phyloP scores from a whole-genome alignment of 345 rosid genomes.

The Citrus medica region DNA sequence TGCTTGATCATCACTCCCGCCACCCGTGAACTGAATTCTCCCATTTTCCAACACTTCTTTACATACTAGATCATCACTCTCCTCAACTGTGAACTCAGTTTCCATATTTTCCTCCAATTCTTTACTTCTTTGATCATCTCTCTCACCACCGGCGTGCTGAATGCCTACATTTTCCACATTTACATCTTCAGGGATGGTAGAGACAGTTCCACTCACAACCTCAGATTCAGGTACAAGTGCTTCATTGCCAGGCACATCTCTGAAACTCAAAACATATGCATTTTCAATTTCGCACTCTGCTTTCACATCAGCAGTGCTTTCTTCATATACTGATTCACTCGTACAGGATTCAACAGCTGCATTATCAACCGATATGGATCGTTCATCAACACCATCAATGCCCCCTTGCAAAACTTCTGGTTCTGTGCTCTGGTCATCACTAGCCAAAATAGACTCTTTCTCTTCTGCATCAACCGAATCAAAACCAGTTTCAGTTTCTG shows the following conservation, averaged over 20 bases:
- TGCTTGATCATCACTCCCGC: not conserved
- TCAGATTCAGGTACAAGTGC: slow-evolving; percentile 7
- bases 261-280: not conserved
- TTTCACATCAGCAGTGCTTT: slow-evolving; percentile 11
- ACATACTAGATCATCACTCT: not conserved
- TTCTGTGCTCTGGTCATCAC: slow-evolving; percentile 4
- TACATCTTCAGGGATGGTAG: not conserved
- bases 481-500: slow-evolving; percentile 14
- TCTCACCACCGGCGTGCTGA: not conserved
- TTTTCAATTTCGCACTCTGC: slow-evolving; percentile 12
- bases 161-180: not conserved
- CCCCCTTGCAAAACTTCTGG: slow-evolving; percentile 7
- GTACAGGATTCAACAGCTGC: slow-evolving; percentile 1
- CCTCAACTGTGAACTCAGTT: not conserved
- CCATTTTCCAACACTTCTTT: not conserved
- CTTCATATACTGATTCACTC: not conserved
- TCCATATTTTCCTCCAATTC: not conserved
- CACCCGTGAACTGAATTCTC: not conserved
- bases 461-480: slow-evolving; percentile 10
- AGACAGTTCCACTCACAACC: not conserved
- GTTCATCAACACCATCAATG: not conserved
- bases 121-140: not conserved
- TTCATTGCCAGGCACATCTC: not conserved
- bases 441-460: slow-evolving; percentile 15
- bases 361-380: slow-evolving; percentile 2